Evolutionary conservation across 2,329 filamentous ascomycete genomes (phyloP).

Genomic region (Cladosporium velox): DNA sequence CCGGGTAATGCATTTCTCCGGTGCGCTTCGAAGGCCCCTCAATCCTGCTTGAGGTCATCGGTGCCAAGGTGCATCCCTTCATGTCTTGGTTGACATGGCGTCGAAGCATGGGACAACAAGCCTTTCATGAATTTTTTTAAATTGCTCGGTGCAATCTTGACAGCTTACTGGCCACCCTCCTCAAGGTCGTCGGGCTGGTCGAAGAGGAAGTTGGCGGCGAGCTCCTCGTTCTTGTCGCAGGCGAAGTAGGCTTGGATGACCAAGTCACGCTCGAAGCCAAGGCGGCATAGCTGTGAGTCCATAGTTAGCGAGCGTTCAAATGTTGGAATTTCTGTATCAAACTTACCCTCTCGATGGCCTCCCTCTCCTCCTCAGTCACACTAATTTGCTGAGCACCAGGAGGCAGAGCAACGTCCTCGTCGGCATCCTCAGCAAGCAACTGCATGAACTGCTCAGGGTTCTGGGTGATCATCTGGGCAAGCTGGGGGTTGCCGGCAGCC

Average conservation of each 20-base stretch:
- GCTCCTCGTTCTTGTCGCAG: conserved; percentile 98
- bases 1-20: neutral
- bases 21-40: neutral
- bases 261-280: conserved; percentile 89
- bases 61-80: neutral
- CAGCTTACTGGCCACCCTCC: conserved; percentile 27
- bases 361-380: conserved; percentile 93
- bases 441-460: conserved; percentile 93
- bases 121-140: neutral
- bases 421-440: conserved; percentile 80
- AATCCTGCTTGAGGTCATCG: neutral
- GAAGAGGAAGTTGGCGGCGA: conserved; percentile 97
- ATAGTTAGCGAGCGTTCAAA: conserved; percentile 20
- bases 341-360: conserved; percentile 91
- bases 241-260: conserved; percentile 99
- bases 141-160: neutral
- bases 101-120: no score
- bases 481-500: conserved; percentile 88
- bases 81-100: neutral
- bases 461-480: conserved; percentile 86
- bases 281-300: conserved; percentile 70
- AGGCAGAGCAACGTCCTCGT: conserved; percentile 79
- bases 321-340: neutral
- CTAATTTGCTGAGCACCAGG: conserved; percentile 86
- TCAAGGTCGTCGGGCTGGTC: conserved; percentile 82